Base-by-base conservation (phyloP, 2,329 filamentous ascomycete species). In the Penicillium italicum region DNA sequence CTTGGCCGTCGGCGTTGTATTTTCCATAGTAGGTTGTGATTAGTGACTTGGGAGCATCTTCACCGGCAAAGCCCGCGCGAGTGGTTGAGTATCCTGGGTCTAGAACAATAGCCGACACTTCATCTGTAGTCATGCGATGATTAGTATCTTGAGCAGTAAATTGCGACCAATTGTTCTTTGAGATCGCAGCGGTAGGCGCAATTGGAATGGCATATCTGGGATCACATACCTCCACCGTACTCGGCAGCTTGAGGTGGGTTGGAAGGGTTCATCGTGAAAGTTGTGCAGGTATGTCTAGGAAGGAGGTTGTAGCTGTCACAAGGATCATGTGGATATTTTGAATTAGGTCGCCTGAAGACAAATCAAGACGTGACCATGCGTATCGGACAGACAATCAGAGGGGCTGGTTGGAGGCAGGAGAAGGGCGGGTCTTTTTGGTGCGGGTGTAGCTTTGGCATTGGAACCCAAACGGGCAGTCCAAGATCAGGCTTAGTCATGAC, bases 101-200 rank as follows among this genome's bases (percentile, higher is more conserved):
- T 70, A 99, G 90, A 36, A 99, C 90, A 65, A 99, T 89, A 50
- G 95, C 95, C 34, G 92, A 95, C 62, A 99, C 92, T 79, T 99
- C 94, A 80, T 99, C 94, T 96, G 67, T 43, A 55, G 43, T 58
- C 44, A 42, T 26, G 5, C 11, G 5, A 26, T 14, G 28, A 50
- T 22, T 22, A 28, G 49, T 5, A 38, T 59, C 52, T 37, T 31
- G 28, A 16, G 14, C 24, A 7, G 10, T 31, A 1, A 11, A 20
- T 10, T 28, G 9, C 18, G 2, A 4, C 5, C 5, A 22, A 63
- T 26, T 22, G 37, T 22, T 43, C 18, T 22, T 18, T 42, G 5
- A 30, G 9, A 30, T 43, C 16, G 8, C 6, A 24, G 36, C 40
- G 7, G 18, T n/a, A 20, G 8, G 41, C n/a, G 33, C 47, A 50